Evolutionary conservation across 169 alveolate genomes (phyloP).

Genomic region (Eimeria mitis): DNA sequence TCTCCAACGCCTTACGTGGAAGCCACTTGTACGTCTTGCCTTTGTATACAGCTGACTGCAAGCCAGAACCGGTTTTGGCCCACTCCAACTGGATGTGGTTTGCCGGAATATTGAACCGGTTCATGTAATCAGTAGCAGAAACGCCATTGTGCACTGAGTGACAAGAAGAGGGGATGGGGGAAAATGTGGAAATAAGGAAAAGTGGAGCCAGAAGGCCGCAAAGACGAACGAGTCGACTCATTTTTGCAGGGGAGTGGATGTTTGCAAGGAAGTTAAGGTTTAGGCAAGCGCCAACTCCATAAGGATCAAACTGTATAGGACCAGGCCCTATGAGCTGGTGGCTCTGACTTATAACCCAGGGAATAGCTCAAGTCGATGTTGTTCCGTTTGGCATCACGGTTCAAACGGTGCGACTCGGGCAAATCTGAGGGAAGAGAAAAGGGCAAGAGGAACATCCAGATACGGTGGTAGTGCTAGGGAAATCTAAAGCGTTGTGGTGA

Average conservation of each 20-base stretch:
- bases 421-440: neutral
- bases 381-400: neutral
- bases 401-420: neutral
- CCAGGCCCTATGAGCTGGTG: neutral
- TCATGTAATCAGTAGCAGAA: conserved; percentile 68
- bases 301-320: neutral
- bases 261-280: neutral
- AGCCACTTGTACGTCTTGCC: conserved; percentile 68
- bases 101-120: conserved; percentile 77
- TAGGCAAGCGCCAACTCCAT: conserved; percentile 12
- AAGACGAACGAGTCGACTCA: neutral
- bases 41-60: neutral
- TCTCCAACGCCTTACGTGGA: conserved; percentile 40
- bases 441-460: neutral
- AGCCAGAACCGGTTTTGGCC: conserved; percentile 50
- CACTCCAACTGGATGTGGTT: conserved; percentile 74
- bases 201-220: conserved; percentile 33
- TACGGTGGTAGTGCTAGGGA: neutral
- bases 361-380: conserved; percentile 14
- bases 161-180: conserved; percentile 3
- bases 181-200: neutral
- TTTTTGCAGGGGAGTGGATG: conserved; percentile 11
- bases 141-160: neutral
- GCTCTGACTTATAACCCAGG: neutral
- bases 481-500: neutral